Evolutionary conservation across 176 grass and related monocot genomes (phyloP), one percentile per base, ranked within the genome.

Genomic region (Pharus latifolius): DNA sequence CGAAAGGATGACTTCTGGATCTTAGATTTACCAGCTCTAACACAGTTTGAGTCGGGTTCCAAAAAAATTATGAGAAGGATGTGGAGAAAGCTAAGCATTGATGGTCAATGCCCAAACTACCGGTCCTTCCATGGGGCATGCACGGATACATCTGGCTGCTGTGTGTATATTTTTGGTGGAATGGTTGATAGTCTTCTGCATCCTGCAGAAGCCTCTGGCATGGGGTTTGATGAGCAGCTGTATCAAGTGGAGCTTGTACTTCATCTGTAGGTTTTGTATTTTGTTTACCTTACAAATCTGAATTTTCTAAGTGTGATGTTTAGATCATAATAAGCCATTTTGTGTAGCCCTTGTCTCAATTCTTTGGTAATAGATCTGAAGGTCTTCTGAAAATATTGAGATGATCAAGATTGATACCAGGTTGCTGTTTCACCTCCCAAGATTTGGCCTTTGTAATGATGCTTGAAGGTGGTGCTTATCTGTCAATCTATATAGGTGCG

Each of bases 1-100:
- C 83, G 90, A n/a, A 94, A 86, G 67, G 58, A 94, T 81, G 95
- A 99, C 65, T 99, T 99, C 56, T 99, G 90, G 95, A 78, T 83
- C 59, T 80, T 99, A 72, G 95, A 99, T 78, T 60, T 81, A 35
- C 60, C 78, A 33, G 63, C 78, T 62, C 76, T 94, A 49, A 53
- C 63, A 56, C 84, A 65, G 33, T 83, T 80, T 10, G 75, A 79
- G 61, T 74, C 87, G 43, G 87, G 78, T 63, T 80, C 72, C 20
- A 89, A 59, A 75, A 83, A 87, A 72, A 47, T 82, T 60, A 43
- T 46, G 18, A 99, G 76, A 72, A 80, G 78, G 49, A 78, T 86
- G 78, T 99, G 87, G 90, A 94, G 83, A 75, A 82, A 44, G 22
- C 84, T 88, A 46, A 70, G 14, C 51, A 69, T 91, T 30, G 90